phyloP scores from a whole-genome alignment of 768 basidiomycete species.

The Terana coerulea region DNA sequence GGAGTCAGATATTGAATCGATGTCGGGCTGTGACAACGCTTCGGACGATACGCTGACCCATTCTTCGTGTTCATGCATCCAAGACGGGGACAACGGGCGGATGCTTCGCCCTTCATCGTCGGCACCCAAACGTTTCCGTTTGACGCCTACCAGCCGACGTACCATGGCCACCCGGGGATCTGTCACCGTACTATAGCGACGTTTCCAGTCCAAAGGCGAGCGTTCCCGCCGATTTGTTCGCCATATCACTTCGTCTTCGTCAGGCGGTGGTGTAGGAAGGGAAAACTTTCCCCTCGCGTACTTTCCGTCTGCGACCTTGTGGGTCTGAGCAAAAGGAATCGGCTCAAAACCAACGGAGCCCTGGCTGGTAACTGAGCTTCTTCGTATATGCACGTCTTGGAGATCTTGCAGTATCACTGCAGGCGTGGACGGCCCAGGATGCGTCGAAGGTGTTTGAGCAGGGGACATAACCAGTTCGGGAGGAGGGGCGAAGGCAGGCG shows the following conservation, averaged over 20 bases:
- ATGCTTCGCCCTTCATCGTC: slow-evolving; percentile 33
- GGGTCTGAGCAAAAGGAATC: slow-evolving; percentile 66
- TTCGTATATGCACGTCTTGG: slow-evolving; percentile 21
- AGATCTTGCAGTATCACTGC: slow-evolving; percentile 41
- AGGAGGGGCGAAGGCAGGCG: slow-evolving; percentile 19
- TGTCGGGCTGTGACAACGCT: slow-evolving; percentile 25
- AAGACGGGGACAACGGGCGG: slow-evolving; percentile 37
- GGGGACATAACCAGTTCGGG: slow-evolving; percentile 49
- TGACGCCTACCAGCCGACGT: slow-evolving; percentile 63
- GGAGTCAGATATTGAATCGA: slow-evolving; percentile 36
- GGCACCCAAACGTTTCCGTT: slow-evolving; percentile 47
- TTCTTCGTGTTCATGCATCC: slow-evolving; percentile 46
- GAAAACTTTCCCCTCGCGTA: slow-evolving; percentile 73
- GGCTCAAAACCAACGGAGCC: slow-evolving; percentile 54
- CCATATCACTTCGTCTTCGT: slow-evolving; percentile 27
- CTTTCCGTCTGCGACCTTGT: slow-evolving; percentile 66
- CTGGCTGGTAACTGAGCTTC: slow-evolving; percentile 14
- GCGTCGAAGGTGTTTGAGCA: slow-evolving; percentile 42
- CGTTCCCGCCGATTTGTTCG: slow-evolving; percentile 2
- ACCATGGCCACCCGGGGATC: slow-evolving; percentile 72
- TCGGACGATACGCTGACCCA: slow-evolving; percentile 48
- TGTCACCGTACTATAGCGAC: slow-evolving; percentile 55
- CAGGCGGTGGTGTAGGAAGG: slow-evolving; percentile 59
- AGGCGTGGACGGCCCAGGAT: slow-evolving; percentile 50
- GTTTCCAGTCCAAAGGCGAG: slow-evolving; percentile 37